These are phyloP conservation scores for Phanerodontia chrysosporium DNA, from an alignment of 768 basidiomycete genomes.

Conservation along the genomic window DNA sequence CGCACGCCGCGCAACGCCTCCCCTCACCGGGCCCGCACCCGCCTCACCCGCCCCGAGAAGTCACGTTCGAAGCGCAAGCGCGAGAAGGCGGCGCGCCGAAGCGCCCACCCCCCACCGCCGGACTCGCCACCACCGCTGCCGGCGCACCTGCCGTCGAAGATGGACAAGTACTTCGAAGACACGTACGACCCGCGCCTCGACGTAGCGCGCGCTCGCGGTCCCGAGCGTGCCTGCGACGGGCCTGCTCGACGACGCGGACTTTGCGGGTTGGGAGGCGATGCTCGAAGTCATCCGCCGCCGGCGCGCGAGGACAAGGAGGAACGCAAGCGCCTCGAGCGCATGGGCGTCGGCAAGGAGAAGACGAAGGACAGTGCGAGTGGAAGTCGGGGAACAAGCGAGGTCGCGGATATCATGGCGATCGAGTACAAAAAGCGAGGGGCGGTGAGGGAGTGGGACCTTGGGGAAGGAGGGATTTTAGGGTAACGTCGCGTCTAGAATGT, in stretches of 20 bases:
- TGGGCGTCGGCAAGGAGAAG: conserved; percentile 41
- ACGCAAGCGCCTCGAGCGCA: conserved; percentile 69
- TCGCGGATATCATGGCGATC: conserved; percentile 69
- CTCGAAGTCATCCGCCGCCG: conserved; percentile 73
- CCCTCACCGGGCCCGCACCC: conserved; percentile 18
- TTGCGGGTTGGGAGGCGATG: conserved; percentile 95
- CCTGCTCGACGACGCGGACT: conserved; percentile 72
- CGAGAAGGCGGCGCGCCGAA: conserved; percentile 4
- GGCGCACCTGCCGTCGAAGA: conserved; percentile 74
- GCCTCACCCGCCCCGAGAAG: conserved; percentile 27
- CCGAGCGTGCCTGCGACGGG: conserved; percentile 72
- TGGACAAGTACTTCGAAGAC: conserved; percentile 95
- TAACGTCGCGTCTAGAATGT: background rate
- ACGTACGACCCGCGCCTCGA: conserved; percentile 92
- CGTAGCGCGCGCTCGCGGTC: conserved; percentile 60
- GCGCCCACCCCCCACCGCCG: conserved; percentile 20
- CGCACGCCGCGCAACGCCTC: conserved; percentile 23
- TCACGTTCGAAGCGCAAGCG: conserved; percentile 18
- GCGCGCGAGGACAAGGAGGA: conserved; percentile 82
- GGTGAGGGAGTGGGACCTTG: conserved; percentile 91
- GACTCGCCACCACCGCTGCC: conserved; percentile 41
- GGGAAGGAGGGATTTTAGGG: conserved; percentile 64
- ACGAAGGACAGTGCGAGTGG: conserved; percentile 28
- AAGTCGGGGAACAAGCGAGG: no score
- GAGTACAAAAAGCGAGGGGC: conserved; percentile 83